Conservation (phyloP, 2,329 filamentous ascomycete genomes). For the Madurella fahalii region DNA sequence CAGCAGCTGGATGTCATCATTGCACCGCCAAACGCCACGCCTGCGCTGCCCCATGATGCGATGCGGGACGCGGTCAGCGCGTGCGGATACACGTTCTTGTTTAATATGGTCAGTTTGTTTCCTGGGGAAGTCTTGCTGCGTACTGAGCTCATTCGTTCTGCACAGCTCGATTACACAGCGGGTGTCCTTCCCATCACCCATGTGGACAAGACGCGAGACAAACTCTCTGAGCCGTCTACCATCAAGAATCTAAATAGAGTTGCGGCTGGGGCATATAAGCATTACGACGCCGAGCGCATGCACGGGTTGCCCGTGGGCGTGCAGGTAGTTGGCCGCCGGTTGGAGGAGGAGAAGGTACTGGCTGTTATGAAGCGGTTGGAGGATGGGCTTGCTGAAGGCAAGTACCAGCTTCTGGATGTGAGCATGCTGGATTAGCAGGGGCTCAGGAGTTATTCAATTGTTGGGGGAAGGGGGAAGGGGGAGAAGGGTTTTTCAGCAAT, state of each 20-base stretch:
- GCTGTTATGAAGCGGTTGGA: slow-evolving; percentile 77
- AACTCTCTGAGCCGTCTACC: slow-evolving; percentile 58
- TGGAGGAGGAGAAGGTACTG: slow-evolving; percentile 86
- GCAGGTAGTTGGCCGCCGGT: slow-evolving; percentile 72
- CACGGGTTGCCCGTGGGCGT: slow-evolving; percentile 82
- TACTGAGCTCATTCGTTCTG: slow-evolving; percentile 7
- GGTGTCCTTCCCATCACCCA: slow-evolving; percentile 83
- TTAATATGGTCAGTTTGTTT: slow-evolving; percentile 65
- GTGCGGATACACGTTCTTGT: slow-evolving; percentile 91
- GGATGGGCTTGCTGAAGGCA: slow-evolving; percentile 60
- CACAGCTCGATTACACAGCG: slow-evolving; percentile 74
- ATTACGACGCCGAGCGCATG: slow-evolving; percentile 81
- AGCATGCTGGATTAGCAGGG: slow-evolving; percentile 29
- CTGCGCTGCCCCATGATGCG: slow-evolving; percentile 78
- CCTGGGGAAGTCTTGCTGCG: background rate
- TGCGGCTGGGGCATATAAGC: slow-evolving; percentile 76
- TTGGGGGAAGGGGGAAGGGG: background rate
- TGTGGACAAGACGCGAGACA: slow-evolving; percentile 67
- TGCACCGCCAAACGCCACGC: slow-evolving; percentile 83
- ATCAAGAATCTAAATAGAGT: slow-evolving; percentile 69
- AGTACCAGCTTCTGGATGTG: slow-evolving; percentile 48
- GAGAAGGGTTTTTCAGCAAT: too few relatives aligned
- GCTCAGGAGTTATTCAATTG: background rate
- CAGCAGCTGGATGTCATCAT: slow-evolving; percentile 73
- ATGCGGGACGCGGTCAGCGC: slow-evolving; percentile 83